Base-by-base conservation (phyloP, 1,284 basidiomycete species). In the Ceratobasidium sp. region DNA sequence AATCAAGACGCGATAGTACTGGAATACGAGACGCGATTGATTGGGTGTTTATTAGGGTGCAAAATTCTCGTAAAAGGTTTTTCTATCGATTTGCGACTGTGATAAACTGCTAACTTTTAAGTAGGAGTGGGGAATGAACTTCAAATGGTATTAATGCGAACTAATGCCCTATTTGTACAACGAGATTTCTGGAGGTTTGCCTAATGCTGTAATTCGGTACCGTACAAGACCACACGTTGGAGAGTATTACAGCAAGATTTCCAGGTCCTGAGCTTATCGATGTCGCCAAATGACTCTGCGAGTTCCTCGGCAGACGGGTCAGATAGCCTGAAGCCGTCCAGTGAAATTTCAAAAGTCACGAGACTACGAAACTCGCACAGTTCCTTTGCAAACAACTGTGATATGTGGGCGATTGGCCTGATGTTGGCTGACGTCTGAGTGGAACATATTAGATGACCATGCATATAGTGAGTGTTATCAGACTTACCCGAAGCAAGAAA, bases 11-110 rank as follows among this genome's bases (percentile, higher is more conserved):
- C 11, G 64, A 37, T 80, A 97, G 96, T 47, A 94, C 94, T 42
- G 96, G 96, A 0, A 92, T 98, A 2, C 89, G 93, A 76, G 93
- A 93, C 68, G 95, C 94, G 0, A 92, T 97, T 6, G 94, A 98
- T 81, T 98, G 96, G 96, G 83, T 98, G 28, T 97, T 97, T 83
- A 90, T 97, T 75, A 88, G 95, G 0, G 95, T 97, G 1, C 95
- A 97, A 84, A 96, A 95, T 80, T 94, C 94, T 80, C 86, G 93
- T 77, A 86, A 88, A 86, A 89, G 78, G 80, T 81, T 23, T 26
- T 80, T 61, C 26, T 23, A 17, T 53, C 26, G 3, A 20, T 65
- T 33, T 3, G 23, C 28, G 11, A 13, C 33, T 33, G 20, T 17
- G 61, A 39, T 31, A 56, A 39, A n/a, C 17, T 39, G 31, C 69